Evolutionary conservation across 345 rosid genomes (phyloP).

Genomic region (Trapa incisa): DNA sequence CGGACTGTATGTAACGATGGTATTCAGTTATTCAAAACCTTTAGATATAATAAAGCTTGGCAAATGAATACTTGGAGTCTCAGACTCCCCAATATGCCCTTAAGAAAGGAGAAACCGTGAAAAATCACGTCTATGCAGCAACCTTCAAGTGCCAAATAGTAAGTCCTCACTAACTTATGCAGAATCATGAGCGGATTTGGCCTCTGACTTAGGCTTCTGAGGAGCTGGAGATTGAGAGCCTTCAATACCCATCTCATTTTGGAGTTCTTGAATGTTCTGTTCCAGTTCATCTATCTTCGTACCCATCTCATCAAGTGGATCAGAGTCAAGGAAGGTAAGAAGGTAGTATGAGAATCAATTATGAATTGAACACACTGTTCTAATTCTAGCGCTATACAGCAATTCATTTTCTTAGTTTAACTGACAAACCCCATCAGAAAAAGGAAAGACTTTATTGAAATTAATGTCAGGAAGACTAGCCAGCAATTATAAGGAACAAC

Average conservation of each 20-base stretch:
- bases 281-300: slow-evolving; percentile 66
- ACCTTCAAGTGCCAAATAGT: background rate
- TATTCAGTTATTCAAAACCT: too few species aligned
- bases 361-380: background rate
- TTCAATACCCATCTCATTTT: slow-evolving; percentile 71
- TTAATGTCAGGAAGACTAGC: too few species aligned
- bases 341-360: background rate
- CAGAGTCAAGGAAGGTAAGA: slow-evolving; percentile 36
- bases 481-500: background rate
- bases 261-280: slow-evolving; percentile 68
- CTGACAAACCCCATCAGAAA: background rate
- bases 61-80: background rate
- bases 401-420: background rate
- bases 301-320: slow-evolving; percentile 90
- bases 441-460: background rate
- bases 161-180: background rate
- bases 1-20: too few species aligned
- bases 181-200: slow-evolving; percentile 22
- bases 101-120: background rate
- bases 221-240: slow-evolving; percentile 51
- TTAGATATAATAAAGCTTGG: background rate
- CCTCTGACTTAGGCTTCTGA: slow-evolving; percentile 25
- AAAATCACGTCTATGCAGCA: background rate
- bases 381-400: background rate
- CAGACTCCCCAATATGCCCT: background rate